Evolutionary conservation across 371 early-diverging fungal genomes (phyloP).

Genomic region (Actinomortierella ambigua): DNA sequence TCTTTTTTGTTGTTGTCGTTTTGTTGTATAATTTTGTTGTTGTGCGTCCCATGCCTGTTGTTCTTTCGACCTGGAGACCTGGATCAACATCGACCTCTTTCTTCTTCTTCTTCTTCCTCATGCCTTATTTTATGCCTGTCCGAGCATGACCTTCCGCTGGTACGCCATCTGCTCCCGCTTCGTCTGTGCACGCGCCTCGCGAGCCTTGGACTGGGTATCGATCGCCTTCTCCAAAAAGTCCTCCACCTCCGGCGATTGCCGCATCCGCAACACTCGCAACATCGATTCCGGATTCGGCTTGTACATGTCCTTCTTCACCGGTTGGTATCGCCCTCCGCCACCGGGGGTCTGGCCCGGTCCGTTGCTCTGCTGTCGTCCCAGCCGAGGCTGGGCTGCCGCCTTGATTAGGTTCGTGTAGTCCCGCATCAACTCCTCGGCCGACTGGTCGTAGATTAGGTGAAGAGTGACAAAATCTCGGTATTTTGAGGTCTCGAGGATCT

Average conservation of each 20-base stretch:
- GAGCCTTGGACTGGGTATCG: constrained; percentile 34
- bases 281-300: constrained; percentile 60
- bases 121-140: no score
- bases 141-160: constrained; percentile 30
- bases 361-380: constrained; percentile 43
- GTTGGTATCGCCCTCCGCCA: constrained; percentile 18
- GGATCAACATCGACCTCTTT: no score
- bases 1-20: no score
- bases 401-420: constrained; percentile 59
- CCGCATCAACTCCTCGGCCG: constrained; percentile 63
- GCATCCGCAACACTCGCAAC: constrained; percentile 59
- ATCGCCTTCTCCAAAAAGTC: constrained; percentile 50
- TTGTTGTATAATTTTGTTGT: no score
- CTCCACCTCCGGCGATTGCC: constrained; percentile 50
- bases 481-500: constrained; percentile 75
- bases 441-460: constrained; percentile 64
- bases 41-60: no score
- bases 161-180: constrained; percentile 41
- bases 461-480: constrained; percentile 72
- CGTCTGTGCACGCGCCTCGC: constrained; percentile 35
- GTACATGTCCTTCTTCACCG: constrained; percentile 30
- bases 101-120: no score
- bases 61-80: no score
- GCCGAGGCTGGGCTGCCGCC: constrained; percentile 48
- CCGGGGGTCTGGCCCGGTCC: constrained; percentile 18